phyloP scores from a whole-genome alignment of 345 rosid genomes.

The Crucihimalaya himalaica region DNA sequence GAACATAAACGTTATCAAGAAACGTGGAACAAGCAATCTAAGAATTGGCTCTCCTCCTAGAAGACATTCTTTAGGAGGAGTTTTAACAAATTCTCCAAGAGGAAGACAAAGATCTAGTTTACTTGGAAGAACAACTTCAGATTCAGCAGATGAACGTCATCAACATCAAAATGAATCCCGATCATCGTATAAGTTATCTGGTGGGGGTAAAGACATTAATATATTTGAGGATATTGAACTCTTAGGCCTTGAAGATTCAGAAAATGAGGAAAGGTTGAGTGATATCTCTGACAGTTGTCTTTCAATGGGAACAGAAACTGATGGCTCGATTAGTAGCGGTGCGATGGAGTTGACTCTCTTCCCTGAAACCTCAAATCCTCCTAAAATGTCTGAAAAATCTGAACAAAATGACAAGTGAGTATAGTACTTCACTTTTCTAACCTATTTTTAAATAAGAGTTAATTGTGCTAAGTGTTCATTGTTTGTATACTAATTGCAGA shows the following conservation, averaged over 20 bases:
- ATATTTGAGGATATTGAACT: constrained; percentile 47
- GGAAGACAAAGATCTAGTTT: constrained; percentile 43
- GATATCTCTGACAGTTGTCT: constrained; percentile 54
- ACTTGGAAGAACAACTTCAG: constrained; percentile 52
- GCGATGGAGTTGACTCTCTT: constrained; percentile 65
- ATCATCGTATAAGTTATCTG: constrained; percentile 45
- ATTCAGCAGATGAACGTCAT: constrained; percentile 52
- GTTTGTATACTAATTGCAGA: constrained; percentile 34
- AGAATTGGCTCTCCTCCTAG: constrained; percentile 56
- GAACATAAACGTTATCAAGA: constrained; percentile 45
- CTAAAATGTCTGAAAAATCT: neutral
- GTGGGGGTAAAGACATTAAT: constrained; percentile 20
- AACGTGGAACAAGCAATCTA: constrained; percentile 42
- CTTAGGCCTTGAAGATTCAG: constrained; percentile 57
- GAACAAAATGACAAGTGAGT: constrained; percentile 54
- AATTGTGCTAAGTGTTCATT: neutral
- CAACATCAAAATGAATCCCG: constrained; percentile 35
- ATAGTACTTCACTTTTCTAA: neutral
- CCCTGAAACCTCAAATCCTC: constrained; percentile 55
- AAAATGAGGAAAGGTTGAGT: constrained; percentile 64
- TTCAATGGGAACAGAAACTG: constrained; percentile 78
- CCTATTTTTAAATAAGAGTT: neutral
- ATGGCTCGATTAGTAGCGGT: constrained; percentile 52
- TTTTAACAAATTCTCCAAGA: constrained; percentile 37
- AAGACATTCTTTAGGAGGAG: constrained; percentile 51